phyloP scores from a whole-genome alignment of 768 basidiomycete genomes.

The Mycena vulgaris region DNA sequence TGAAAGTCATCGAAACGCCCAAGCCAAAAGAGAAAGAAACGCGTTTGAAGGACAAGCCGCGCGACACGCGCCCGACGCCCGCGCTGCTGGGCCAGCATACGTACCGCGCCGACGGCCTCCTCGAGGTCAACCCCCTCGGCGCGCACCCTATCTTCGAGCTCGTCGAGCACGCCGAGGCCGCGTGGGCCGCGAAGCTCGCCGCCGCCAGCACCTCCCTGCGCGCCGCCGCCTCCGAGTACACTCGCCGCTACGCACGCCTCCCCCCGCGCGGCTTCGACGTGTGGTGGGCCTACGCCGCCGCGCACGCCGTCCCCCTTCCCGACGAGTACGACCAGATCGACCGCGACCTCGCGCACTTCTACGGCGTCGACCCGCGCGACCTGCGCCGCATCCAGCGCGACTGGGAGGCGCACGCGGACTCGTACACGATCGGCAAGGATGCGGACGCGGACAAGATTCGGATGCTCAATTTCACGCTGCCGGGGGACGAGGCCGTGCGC shows the following conservation, averaged over 20 bases:
- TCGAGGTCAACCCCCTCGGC: constrained; percentile 57
- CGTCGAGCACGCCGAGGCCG: constrained; percentile 77
- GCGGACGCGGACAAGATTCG: constrained; percentile 41
- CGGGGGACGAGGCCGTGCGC: constrained; percentile 40
- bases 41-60: neutral
- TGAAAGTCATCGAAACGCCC: constrained; percentile 11
- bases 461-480: constrained; percentile 49
- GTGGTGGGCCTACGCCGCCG: constrained; percentile 76
- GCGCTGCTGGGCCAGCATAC: constrained; percentile 47
- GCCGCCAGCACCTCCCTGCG: constrained; percentile 83
- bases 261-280: constrained; percentile 90
- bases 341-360: constrained; percentile 86
- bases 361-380: constrained; percentile 67
- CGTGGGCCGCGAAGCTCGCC: constrained; percentile 72
- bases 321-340: constrained; percentile 88
- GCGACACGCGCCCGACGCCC: no score
- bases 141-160: constrained; percentile 86
- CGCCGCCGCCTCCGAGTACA: constrained; percentile 85
- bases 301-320: constrained; percentile 78
- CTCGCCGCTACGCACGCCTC: constrained; percentile 75
- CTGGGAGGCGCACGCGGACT: constrained; percentile 55
- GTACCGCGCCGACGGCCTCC: constrained; percentile 57
- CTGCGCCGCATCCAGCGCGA: constrained; percentile 53
- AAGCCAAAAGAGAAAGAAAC: constrained; percentile 3
- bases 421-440: constrained; percentile 59